phyloP scores from a whole-genome alignment of 352 stramenopile species.

The Globisporangium carolinianum region DNA sequence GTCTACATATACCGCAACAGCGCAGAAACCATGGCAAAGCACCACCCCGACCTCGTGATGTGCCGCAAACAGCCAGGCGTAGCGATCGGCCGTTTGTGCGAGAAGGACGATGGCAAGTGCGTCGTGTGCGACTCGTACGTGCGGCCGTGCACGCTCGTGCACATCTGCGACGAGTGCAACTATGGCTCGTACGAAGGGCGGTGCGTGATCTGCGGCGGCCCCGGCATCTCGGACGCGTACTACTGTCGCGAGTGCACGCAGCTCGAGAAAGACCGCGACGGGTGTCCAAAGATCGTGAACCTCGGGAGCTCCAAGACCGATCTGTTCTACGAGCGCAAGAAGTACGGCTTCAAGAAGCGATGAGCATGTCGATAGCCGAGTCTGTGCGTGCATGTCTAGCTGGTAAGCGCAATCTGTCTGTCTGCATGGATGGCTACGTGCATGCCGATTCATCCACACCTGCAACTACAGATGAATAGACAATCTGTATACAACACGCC shows the following conservation, averaged over 20 bases:
- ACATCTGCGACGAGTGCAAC: slow-evolving; percentile 99
- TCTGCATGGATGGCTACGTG: too few relatives aligned
- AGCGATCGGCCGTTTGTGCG: slow-evolving; percentile 95
- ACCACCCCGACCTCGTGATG: slow-evolving; percentile 99
- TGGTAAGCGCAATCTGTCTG: neutral
- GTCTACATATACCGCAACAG: neutral
- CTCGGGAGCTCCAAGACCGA: slow-evolving; percentile 93
- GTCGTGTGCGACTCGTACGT: slow-evolving; percentile 99
- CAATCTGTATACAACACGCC: too few relatives aligned
- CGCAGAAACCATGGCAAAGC: slow-evolving; percentile 92
- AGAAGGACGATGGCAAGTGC: slow-evolving; percentile 99
- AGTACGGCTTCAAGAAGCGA: slow-evolving; percentile 93
- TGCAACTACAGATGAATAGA: too few relatives aligned
- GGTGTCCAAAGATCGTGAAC: slow-evolving; percentile 99
- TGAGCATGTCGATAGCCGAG: slow-evolving; percentile 12
- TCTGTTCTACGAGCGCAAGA: slow-evolving; percentile 99
- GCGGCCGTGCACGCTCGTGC: slow-evolving; percentile 94
- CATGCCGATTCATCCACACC: too few relatives aligned
- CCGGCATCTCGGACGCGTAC: slow-evolving; percentile 98
- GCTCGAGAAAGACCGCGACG: slow-evolving; percentile 94
- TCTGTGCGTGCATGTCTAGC: too few relatives aligned
- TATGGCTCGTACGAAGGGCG: slow-evolving; percentile 96
- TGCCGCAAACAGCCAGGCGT: slow-evolving; percentile 99
- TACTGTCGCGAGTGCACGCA: slow-evolving; percentile 99
- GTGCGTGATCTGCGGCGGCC: slow-evolving; percentile 97